These are phyloP conservation scores for Acer saccharum DNA, from an alignment of 345 rosid species.

Conservation along the genomic window DNA sequence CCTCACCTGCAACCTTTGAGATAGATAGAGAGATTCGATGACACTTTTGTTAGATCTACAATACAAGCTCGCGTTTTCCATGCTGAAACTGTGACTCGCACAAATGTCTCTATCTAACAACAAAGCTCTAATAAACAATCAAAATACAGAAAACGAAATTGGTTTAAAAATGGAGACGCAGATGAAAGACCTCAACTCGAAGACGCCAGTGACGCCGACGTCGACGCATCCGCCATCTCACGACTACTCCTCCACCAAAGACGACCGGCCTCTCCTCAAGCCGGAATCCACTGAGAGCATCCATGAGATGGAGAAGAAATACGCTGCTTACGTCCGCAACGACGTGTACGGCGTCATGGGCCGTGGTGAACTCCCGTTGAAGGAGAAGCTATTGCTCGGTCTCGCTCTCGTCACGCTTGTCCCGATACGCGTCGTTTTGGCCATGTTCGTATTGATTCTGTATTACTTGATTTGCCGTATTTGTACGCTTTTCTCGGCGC, in stretches of 20 bases:
- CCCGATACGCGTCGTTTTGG: conserved; percentile 65
- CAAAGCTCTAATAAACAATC: not conserved
- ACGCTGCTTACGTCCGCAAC: conserved; percentile 77
- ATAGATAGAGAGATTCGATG: not conserved
- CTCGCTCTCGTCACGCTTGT: conserved; percentile 68
- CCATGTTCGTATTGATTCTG: conserved; percentile 50
- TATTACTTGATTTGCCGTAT: conserved; percentile 81
- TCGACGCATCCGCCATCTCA: conserved; percentile 12
- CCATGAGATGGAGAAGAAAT: conserved; percentile 82
- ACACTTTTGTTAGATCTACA: conserved; percentile 24
- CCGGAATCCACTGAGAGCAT: conserved; percentile 51
- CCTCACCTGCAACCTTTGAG: not conserved
- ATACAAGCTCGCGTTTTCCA: conserved; percentile 11
- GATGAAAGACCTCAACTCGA: conserved; percentile 54
- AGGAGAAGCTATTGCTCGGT: conserved; percentile 62
- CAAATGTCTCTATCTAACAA: not conserved
- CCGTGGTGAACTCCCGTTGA: conserved; percentile 66
- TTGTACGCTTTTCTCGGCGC: conserved; percentile 77
- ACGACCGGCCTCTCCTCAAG: conserved; percentile 83
- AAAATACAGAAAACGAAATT: not conserved
- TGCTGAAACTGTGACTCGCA: not conserved
- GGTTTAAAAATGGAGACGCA: conserved; percentile 54
- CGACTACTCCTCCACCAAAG: conserved; percentile 47
- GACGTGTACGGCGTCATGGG: conserved; percentile 94
- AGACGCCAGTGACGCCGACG: conserved; percentile 23